A percentile compares a stretch with the other conserved stretches of the same genome.
These are phyloP conservation scores for Hibiscus trionum DNA, from an alignment of 345 rosid genomes.

Conservation along the genomic window DNA sequence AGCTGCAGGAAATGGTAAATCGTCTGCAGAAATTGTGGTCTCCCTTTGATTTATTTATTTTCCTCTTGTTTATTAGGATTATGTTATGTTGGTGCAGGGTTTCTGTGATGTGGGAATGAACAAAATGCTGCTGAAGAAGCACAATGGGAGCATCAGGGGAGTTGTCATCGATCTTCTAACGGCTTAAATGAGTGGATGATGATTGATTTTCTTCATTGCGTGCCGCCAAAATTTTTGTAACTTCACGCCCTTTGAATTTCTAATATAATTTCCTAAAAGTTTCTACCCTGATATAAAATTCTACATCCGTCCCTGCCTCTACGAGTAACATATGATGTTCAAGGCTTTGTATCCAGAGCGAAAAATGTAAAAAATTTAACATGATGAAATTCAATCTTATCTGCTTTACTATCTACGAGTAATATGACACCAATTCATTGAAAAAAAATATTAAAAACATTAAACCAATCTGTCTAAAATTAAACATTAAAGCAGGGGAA, in stretches of 20 bases:
- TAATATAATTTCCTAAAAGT: too few species aligned
- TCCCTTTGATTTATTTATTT: not conserved
- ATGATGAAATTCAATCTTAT: too few species aligned
- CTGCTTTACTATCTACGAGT: too few species aligned
- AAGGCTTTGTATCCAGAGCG: not conserved
- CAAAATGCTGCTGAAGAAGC: slow-evolving; percentile 86
- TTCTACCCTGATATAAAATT: too few species aligned
- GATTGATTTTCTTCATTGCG: not conserved
- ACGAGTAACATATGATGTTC: not conserved
- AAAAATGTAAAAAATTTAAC: too few species aligned
- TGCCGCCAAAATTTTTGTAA: too few species aligned
- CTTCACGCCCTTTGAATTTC: too few species aligned
- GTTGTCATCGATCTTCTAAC: slow-evolving; percentile 89
- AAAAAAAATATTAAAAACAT: not conserved
- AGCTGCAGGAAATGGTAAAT: slow-evolving; percentile 81
- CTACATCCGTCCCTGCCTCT: too few species aligned
- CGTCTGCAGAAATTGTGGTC: not conserved
- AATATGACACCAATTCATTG: too few species aligned
- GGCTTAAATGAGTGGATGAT: slow-evolving; percentile 21
- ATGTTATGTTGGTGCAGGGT: slow-evolving; percentile 42
- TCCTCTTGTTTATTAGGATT: not conserved
- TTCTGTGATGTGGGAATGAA: slow-evolving; percentile 64
- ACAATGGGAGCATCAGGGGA: slow-evolving; percentile 83
- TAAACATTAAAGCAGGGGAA: not conserved
- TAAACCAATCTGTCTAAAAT: too few species aligned